These are phyloP conservation scores for Stygiomarasmius scandens DNA, from an alignment of 1,284 basidiomycete genomes.

Conservation along the genomic window DNA sequence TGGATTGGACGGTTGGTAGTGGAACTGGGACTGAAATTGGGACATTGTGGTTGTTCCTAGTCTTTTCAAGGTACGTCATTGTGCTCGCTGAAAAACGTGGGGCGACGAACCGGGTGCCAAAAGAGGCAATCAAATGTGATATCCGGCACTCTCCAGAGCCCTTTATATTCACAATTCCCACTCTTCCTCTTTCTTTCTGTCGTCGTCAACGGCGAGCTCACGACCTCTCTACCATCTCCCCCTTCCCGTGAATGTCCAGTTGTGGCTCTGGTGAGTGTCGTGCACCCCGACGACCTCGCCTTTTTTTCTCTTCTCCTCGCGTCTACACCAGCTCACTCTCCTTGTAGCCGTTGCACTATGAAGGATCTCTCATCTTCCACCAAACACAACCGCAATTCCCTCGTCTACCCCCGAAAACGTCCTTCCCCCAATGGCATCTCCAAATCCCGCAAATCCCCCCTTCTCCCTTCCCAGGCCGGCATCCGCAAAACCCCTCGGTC, in stretches of 20 bases:
- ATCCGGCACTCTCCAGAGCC: constrained; percentile 11
- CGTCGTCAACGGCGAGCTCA: constrained; percentile 36
- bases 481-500: constrained; percentile 65
- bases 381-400: constrained; percentile 59
- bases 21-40: background rate
- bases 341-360: constrained; percentile 48
- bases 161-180: constrained; percentile 29
- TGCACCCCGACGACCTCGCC: constrained; percentile 3
- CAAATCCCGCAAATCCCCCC: constrained; percentile 64
- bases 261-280: constrained; percentile 5
- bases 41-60: background rate
- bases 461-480: constrained; percentile 46
- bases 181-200: constrained; percentile 35
- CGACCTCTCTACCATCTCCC: constrained; percentile 13
- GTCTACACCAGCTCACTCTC: background rate
- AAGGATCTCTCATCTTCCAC: constrained; percentile 70
- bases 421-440: constrained; percentile 77
- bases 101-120: constrained; percentile 36
- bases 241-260: constrained; percentile 10
- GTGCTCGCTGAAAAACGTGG: constrained; percentile 61
- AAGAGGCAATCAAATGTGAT: background rate
- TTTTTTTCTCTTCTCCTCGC: constrained; percentile 38
- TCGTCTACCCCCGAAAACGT: constrained; percentile 78
- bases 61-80: background rate
- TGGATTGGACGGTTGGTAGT: constrained; percentile 16